Percentiles rank a stretch among this genome's conserved stretches.
Conservation (phyloP, 306 rosid species). For the Vigna reflexopilosa region DNA sequence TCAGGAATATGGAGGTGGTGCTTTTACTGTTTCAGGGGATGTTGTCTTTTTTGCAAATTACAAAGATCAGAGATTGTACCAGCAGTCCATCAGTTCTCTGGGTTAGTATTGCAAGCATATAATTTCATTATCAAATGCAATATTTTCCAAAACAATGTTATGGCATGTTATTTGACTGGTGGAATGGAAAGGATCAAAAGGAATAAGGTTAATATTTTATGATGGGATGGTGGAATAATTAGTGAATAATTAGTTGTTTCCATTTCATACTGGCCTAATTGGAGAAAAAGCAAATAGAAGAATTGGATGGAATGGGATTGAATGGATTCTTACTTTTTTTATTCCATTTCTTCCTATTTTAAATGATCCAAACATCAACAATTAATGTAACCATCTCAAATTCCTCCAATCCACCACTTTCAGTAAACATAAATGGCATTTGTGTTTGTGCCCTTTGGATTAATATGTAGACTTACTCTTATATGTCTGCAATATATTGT, state of each 20-base stretch:
- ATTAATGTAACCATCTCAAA: not conserved
- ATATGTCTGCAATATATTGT: slow-evolving; percentile 5
- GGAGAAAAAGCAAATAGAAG: not conserved
- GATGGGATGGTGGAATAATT: not conserved
- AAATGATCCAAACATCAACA: not conserved
- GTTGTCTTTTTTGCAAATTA: slow-evolving; percentile 74
- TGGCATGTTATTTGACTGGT: slow-evolving; percentile 11
- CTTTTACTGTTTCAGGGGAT: slow-evolving; percentile 75
- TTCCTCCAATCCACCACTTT: not conserved
- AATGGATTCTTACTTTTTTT: not conserved
- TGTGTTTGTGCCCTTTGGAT: not conserved
- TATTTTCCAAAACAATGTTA: not conserved
- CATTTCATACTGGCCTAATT: not conserved
- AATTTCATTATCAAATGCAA: not conserved
- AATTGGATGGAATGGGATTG: not conserved
- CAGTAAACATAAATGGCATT: not conserved
- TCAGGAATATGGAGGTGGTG: slow-evolving; percentile 97
- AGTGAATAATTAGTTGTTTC: not conserved
- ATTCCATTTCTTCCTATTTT: not conserved
- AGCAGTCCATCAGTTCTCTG: slow-evolving; percentile 62
- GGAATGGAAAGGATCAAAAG: not conserved
- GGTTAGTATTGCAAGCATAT: slow-evolving; percentile 53
- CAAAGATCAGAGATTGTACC: slow-evolving; percentile 88
- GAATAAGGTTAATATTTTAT: not conserved
- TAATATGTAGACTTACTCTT: slow-evolving; percentile 9